Percentiles rank a stretch among this genome's conserved stretches.
phyloP scores from a whole-genome alignment of 805 yeast genomes.

The Pichia paraexigua region DNA sequence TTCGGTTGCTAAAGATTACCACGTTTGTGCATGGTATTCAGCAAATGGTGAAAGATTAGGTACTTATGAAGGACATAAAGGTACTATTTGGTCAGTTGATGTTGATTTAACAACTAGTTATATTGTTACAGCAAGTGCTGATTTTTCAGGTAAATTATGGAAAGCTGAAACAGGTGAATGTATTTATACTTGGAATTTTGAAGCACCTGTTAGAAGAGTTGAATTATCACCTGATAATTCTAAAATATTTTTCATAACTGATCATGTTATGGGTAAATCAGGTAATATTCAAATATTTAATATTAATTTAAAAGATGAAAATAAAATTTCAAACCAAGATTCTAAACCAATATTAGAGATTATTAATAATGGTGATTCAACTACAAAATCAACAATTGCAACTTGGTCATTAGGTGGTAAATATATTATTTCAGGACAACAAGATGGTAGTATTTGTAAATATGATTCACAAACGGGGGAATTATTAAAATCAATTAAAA shows the following conservation, averaged over 20 bases:
- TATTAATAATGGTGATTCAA: constrained; percentile 41
- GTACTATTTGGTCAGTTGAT: constrained; percentile 94
- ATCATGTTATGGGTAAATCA: constrained; percentile 82
- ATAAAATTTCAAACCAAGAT: constrained; percentile 27
- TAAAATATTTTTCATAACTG: constrained; percentile 69
- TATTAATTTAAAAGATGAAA: constrained; percentile 38
- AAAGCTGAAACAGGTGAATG: constrained; percentile 69
- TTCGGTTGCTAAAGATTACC: constrained; percentile 85
- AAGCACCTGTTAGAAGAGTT: constrained; percentile 86
- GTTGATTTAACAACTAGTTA: constrained; percentile 61
- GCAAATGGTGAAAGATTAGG: constrained; percentile 96
- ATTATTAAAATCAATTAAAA: constrained; percentile 45
- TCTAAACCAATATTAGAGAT: constrained; percentile 54
- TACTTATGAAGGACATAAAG: constrained; percentile 80
- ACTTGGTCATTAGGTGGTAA: constrained; percentile 77
- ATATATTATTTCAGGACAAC: constrained; percentile 78
- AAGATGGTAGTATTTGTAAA: constrained; percentile 77
- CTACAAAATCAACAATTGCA: constrained; percentile 61
- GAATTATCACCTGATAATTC: constrained; percentile 72
- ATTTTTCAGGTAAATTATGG: constrained; percentile 81
- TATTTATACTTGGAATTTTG: constrained; percentile 61
- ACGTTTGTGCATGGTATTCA: constrained; percentile 89
- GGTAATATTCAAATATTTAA: constrained; percentile 70
- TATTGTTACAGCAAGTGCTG: constrained; percentile 87
- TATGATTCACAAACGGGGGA: constrained; percentile 74